Evolutionary conservation across 495 filamentous ascomycete species (phyloP).

Genomic region (Letharia columbiana): DNA sequence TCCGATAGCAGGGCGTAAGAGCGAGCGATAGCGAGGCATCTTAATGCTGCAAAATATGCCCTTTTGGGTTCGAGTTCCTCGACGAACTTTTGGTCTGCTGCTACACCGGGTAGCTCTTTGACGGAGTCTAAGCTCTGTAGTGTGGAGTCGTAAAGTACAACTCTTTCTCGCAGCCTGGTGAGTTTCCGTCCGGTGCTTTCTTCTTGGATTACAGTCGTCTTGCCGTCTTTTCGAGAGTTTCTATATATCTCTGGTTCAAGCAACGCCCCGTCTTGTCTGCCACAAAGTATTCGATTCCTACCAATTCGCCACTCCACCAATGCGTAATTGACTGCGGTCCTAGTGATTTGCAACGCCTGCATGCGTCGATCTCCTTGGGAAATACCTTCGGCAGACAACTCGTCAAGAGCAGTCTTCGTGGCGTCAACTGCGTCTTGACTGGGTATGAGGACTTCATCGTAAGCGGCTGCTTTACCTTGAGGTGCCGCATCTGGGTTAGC

Average conservation of each 20-base stretch:
- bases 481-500: constrained; percentile 34
- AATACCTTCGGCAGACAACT: constrained; percentile 72
- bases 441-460: constrained; percentile 81
- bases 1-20: constrained; percentile 70
- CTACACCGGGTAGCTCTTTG: constrained; percentile 81
- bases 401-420: constrained; percentile 86
- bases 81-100: constrained; percentile 70
- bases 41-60: constrained; percentile 80
- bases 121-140: constrained; percentile 84
- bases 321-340: constrained; percentile 85
- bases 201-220: constrained; percentile 37
- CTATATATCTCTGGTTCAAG: constrained; percentile 47
- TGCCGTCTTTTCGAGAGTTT: constrained; percentile 47
- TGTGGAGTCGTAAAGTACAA: constrained; percentile 87
- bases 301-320: constrained; percentile 92
- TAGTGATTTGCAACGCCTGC: constrained; percentile 88
- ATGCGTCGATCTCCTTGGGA: constrained; percentile 77
- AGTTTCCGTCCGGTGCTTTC: constrained; percentile 59
- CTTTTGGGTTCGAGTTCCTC: constrained; percentile 67
- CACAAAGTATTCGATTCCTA: constrained; percentile 80
- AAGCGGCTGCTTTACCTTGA: constrained; percentile 64
- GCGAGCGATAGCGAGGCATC: constrained; percentile 75
- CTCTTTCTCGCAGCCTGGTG: constrained; percentile 73
- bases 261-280: constrained; percentile 62
- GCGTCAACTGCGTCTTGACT: constrained; percentile 93